Conservation (phyloP, 2,329 filamentous ascomycete species). For the Sordariomycetes sp. region DNA sequence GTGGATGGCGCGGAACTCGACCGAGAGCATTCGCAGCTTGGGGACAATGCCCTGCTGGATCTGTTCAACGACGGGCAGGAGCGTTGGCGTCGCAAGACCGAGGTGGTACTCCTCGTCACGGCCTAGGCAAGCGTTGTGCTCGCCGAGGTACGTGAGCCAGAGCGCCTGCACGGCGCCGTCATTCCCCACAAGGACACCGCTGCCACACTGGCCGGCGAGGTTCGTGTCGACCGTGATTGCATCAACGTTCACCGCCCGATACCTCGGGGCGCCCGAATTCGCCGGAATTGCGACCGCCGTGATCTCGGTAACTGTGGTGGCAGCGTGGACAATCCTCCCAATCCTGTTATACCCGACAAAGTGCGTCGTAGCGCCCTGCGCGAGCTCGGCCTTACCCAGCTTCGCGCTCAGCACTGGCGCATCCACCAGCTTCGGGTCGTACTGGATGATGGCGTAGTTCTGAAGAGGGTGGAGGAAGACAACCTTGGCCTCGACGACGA, state of each 20-base stretch:
- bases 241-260: conserved; percentile 90
- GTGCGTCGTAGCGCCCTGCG: conserved; percentile 86
- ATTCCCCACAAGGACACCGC: conserved; percentile 80
- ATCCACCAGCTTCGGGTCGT: conserved; percentile 86
- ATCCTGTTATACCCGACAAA: conserved; percentile 99
- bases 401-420: conserved; percentile 85
- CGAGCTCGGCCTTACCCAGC: conserved; percentile 70
- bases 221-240: conserved; percentile 95
- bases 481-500: conserved; percentile 88
- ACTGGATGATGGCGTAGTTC: conserved; percentile 93
- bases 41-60: conserved; percentile 73
- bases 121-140: conserved; percentile 65
- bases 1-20: conserved; percentile 89
- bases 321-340: conserved; percentile 81
- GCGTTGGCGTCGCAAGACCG: conserved; percentile 76
- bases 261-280: conserved; percentile 82
- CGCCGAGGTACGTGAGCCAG: conserved; percentile 94
- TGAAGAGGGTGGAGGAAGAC: conserved; percentile 94
- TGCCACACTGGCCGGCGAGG: conserved; percentile 83
- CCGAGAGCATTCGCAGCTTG: conserved; percentile 78
- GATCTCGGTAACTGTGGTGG: conserved; percentile 93
- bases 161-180: conserved; percentile 90
- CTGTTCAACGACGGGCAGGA: conserved; percentile 79
- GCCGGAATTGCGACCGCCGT: conserved; percentile 94
- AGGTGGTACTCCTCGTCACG: conserved; percentile 96